Evolutionary conservation across 1,284 basidiomycete genomes (phyloP).

Genomic region (Cryptococcus deneoformans): DNA sequence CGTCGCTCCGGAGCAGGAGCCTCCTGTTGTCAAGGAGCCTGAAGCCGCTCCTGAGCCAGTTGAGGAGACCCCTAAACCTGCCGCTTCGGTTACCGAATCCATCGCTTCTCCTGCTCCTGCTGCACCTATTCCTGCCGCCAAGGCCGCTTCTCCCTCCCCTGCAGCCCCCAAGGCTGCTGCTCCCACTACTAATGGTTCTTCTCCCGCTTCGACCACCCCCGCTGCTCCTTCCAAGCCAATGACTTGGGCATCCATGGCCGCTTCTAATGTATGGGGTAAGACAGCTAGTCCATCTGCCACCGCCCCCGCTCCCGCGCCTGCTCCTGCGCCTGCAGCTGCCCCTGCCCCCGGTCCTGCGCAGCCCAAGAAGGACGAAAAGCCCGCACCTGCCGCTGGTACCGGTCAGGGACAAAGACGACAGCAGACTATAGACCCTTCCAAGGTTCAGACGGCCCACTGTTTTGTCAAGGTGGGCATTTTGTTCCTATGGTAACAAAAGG

Average conservation of each 20-base stretch:
- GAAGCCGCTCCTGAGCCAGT: conserved; percentile 13
- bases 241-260: conserved; percentile 89
- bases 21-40: conserved; percentile 30
- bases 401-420: not conserved
- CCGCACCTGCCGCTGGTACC: conserved; percentile 5
- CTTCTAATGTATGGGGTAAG: conserved; percentile 57
- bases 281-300: conserved; percentile 47
- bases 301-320: conserved; percentile 52
- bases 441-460: conserved; percentile 66
- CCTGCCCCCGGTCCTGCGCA: conserved; percentile 16
- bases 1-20: conserved; percentile 25
- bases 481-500: no score
- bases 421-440: conserved; percentile 53
- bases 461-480: conserved; percentile 71
- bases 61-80: conserved; percentile 16
- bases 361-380: conserved; percentile 11
- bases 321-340: conserved; percentile 24
- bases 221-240: conserved; percentile 53
- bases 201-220: conserved; percentile 17
- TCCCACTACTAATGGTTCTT: conserved; percentile 12
- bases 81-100: conserved; percentile 19
- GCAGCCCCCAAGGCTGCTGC: conserved; percentile 11
- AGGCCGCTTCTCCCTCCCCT: conserved; percentile 10
- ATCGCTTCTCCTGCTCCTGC: conserved; percentile 10
- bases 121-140: conserved; percentile 14